Evolutionary conservation across 495 filamentous ascomycete species (phyloP).

Genomic region (Penicillium simplicissimum): DNA sequence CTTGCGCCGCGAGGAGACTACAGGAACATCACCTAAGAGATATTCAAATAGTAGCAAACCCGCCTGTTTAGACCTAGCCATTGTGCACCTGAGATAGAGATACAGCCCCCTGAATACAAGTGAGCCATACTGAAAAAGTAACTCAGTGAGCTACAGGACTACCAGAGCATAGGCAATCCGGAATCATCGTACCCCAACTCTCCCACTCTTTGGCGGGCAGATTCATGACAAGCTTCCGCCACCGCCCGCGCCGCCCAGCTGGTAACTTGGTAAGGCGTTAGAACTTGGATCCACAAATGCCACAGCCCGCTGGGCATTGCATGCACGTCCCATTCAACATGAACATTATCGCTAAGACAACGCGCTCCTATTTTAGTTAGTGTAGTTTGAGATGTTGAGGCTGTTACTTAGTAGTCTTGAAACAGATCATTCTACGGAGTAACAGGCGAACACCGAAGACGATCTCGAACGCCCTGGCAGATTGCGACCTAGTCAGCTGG

Average conservation of each 20-base stretch:
- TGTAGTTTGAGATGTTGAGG: not conserved
- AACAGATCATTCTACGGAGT: not conserved
- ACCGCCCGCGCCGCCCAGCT: not conserved
- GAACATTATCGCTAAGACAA: not conserved
- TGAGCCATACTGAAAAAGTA: no score
- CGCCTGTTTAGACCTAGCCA: not conserved
- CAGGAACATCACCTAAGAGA: no score
- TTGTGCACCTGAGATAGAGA: not conserved
- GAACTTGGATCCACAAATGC: slow-evolving; percentile 7
- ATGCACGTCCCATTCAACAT: not conserved
- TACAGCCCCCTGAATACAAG: not conserved
- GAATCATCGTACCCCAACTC: not conserved
- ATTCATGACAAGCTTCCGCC: slow-evolving; percentile 14
- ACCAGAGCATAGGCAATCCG: not conserved
- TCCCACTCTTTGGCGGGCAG: no score
- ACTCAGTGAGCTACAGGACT: no score
- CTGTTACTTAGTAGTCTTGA: not conserved
- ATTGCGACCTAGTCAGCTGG: slow-evolving; percentile 17
- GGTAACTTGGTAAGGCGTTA: not conserved
- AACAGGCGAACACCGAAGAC: no score
- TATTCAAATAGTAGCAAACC: no score
- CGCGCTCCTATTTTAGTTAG: not conserved
- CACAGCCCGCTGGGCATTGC: not conserved
- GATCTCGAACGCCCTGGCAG: slow-evolving; percentile 19
- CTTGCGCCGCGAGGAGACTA: slow-evolving; percentile 12